Conservation (phyloP, 257 asterid species). For the Primulina tabacum region DNA sequence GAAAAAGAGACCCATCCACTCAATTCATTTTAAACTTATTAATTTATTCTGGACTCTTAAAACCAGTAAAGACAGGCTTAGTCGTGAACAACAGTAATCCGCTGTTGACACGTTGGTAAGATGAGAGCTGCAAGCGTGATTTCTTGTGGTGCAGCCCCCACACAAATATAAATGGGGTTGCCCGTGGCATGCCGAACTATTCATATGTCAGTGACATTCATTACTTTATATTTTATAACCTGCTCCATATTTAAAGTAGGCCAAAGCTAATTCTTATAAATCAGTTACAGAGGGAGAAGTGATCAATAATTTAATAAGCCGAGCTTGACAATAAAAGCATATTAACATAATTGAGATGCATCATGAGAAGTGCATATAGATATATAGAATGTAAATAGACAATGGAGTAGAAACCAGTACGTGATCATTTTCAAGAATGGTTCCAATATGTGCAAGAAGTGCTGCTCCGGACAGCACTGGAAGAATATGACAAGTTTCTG, state of each 20-base stretch:
- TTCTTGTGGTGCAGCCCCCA: background rate
- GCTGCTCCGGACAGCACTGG: slow-evolving; percentile 87
- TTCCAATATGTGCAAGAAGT: slow-evolving; percentile 92
- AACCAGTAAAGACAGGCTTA: background rate
- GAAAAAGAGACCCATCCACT: background rate
- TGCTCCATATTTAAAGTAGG: background rate
- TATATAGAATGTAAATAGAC: background rate
- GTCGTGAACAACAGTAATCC: background rate
- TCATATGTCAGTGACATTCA: background rate
- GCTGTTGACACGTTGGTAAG: background rate
- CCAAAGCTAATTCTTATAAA: background rate
- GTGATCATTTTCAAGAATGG: slow-evolving; percentile 96
- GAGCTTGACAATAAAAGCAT: background rate
- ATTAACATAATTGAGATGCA: slow-evolving; percentile 10
- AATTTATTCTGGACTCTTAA: background rate
- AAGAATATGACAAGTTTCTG: slow-evolving; percentile 91
- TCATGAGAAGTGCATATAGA: background rate
- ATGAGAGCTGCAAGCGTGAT: background rate
- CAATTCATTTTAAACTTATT: background rate
- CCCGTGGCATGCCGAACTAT: background rate
- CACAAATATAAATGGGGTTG: background rate
- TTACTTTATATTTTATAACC: background rate
- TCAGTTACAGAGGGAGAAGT: background rate
- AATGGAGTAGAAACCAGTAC: slow-evolving; percentile 40
- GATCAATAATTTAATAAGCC: background rate